Evolutionary conservation across 257 asterid species (phyloP), one percentile per base, ranked within the genome.

Genomic region (Salvia splendens): DNA sequence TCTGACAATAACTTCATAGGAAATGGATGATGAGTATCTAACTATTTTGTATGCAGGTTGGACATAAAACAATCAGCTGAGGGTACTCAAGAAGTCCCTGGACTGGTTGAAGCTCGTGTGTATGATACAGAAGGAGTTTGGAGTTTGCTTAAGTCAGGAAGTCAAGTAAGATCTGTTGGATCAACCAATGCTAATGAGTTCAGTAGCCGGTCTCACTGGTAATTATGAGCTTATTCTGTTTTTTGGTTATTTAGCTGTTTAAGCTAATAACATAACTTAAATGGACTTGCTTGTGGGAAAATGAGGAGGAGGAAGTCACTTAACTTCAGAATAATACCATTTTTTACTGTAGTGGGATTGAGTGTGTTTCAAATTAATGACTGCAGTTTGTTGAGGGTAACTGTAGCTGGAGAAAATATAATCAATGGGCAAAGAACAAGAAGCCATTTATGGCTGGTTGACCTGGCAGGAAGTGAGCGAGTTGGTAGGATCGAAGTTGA

Each of bases 131-230:
- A 83, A 75, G 96, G 87, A 64, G 97, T 94, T 11, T 94, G 99
- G 99, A 84, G 77, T 66, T 79, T 94, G 67, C 95, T 94, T 38
- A 79, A 78, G 62, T 80, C 80, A 30, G 99, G 99, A 67, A 81
- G 96, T 70, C 95, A 70, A 79, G 96, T 78, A 63, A 91, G 99
- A 88, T 91, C 99, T 64, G 99, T 94, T 74, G 97, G 99, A 78
- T 91, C 99, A 46, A 94, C 99, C 64, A 87, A 85, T 73, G 97
- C 99, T 12, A 94, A 94, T 69, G 99, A 91, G 80, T 86, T 81
- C 67, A 94, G 99, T 75, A 94, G 99, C 78, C 96, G 99, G 49
- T 94, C 99, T 71, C 99, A 94, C 88, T 88, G 99, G 99, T 94
- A 83, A 61, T 28, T 50, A 50, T 67, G 38, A 59, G 65, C 50